Conservation (phyloP, 225 moss, liverwort and hornwort species). For the Bryum argenteum region DNA sequence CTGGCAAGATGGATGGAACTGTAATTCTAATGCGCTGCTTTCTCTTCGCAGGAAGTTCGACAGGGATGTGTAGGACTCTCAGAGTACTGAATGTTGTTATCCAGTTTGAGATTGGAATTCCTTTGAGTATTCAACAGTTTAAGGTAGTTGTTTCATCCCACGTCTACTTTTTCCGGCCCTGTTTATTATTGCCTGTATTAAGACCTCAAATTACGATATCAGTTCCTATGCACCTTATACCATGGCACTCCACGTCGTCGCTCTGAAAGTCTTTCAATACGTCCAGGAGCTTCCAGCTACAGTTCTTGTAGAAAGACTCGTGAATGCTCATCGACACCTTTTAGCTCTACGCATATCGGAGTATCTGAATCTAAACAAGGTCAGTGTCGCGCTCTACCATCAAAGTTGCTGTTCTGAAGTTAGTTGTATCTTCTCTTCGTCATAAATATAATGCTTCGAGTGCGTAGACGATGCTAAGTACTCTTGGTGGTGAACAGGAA, state of each 20-base stretch:
- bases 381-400: slow-evolving; percentile 35
- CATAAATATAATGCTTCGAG: background rate
- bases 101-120: slow-evolving; percentile 91
- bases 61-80: slow-evolving; percentile 88
- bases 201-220: no score
- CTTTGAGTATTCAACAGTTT: slow-evolving; percentile 86
- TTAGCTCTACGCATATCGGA: slow-evolving; percentile 93
- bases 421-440: slow-evolving; percentile 4
- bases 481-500: slow-evolving; percentile 65
- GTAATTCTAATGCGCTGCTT: slow-evolving; percentile 14
- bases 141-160: slow-evolving; percentile 50
- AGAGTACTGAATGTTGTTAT: slow-evolving; percentile 94
- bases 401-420: slow-evolving; percentile 6
- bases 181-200: slow-evolving; percentile 2
- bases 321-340: slow-evolving; percentile 85
- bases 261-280: slow-evolving; percentile 26
- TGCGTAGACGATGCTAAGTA: slow-evolving; percentile 6
- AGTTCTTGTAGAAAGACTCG: slow-evolving; percentile 89
- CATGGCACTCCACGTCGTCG: slow-evolving; percentile 1
- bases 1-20: slow-evolving; percentile 7
- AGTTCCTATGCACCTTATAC: background rate
- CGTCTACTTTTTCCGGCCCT: slow-evolving; percentile 1
- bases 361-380: slow-evolving; percentile 86
- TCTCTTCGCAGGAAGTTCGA: slow-evolving; percentile 77
- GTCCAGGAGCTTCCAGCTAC: slow-evolving; percentile 78